Evolutionary conservation across 2,329 filamentous ascomycete species (phyloP), one percentile per base, ranked within the genome.

Genomic region (Plectosphaerella sp.): DNA sequence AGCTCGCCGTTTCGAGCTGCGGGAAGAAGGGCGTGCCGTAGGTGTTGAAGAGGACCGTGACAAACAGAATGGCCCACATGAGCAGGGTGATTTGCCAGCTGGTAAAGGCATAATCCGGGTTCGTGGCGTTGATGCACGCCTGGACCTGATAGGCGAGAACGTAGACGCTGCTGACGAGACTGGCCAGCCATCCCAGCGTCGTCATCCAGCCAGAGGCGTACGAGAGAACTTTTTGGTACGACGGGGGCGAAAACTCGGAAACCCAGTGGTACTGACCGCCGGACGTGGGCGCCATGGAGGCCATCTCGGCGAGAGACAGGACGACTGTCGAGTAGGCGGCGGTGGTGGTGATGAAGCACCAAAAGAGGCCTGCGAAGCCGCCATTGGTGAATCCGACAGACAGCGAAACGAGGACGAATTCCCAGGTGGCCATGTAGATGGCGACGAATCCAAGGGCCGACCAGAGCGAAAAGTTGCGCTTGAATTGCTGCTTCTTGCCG

Each of bases 181-280:
- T 39, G 8, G 55, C 50, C 2, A 39, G 73, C 76, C 74, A 79
- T 9, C 70, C 74, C n/a, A 72, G 67, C n/a, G 78, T 68, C 1
- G 72, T 73, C 36, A 78, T 61, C 77, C 76, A 79, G 49, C 74
- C 71, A 54, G 60, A 61, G 5, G 77, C 64, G 59, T 83, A 84
- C 56, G 78, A 82, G 6, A 83, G 65, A 48, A 78, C 74, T 52
- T 76, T 79, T 56, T 81, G 74, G 28, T 70, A 71, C 16, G 65
- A 66, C 2, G 64, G 64, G 1, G 78, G 75, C 3, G 75, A 75
- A 51, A 83, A 73, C 57, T 79, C 75, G 1, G 75, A 78, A 0
- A 83, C 78, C 79, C 80, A 83, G 60, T 83, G 79, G 56, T 84
- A 84, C 64, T 85, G 79, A 9, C 81, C 81, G 45, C 79, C 81